Base-by-base conservation (phyloP, 2,329 filamentous ascomycete genomes). In the Phialophora verrucosa region DNA sequence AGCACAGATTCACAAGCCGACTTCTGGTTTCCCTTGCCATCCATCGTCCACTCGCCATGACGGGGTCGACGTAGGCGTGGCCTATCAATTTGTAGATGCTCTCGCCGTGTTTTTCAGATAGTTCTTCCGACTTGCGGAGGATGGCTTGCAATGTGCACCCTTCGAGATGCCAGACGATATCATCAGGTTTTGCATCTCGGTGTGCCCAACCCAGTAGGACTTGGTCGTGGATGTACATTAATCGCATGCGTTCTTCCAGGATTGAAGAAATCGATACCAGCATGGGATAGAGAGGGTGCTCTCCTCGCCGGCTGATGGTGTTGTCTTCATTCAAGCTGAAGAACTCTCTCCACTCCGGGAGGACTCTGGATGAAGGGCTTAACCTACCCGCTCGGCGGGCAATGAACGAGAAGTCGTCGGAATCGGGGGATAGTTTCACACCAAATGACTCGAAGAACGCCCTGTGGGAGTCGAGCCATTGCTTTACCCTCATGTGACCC, bases 121-220 rank as follows among this genome's bases (percentile, higher is more conserved):
- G 35, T 32, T 44, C 50, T 12, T 58, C 11, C 6, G 63, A 62
- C 31, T 60, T 65, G 6, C 63, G 63, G 2, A 68, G 66, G 12
- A 68, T 64, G 14, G 66, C 63, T 29, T 60, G 66, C 27, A 68
- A 53, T 10, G 66, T 66, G 58, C 66, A 68, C 2, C 66, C 66
- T 49, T 68, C 66, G 6, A 68, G 47, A 64, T 68, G 66, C 66
- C 66, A 68, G 25, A 68, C 64, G 2, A 59, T 51, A 49, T 68
- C 66, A 10, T 57, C 66, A 12, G 62, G 35, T 27, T 53, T n/a
- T 10, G 66, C 55, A 35, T 68, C 60, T 23, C 66, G 59, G 55
- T 68, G 66, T 11, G 66, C 66, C 66, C 66, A 68, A 4, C 66
- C 66, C 14, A 68, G 38, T 14, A 68, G 66, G 4, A 20, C 25